Evolutionary conservation across 2,329 filamentous ascomycete species (phyloP).

Genomic region (Pseudogymnoascus sp.): DNA sequence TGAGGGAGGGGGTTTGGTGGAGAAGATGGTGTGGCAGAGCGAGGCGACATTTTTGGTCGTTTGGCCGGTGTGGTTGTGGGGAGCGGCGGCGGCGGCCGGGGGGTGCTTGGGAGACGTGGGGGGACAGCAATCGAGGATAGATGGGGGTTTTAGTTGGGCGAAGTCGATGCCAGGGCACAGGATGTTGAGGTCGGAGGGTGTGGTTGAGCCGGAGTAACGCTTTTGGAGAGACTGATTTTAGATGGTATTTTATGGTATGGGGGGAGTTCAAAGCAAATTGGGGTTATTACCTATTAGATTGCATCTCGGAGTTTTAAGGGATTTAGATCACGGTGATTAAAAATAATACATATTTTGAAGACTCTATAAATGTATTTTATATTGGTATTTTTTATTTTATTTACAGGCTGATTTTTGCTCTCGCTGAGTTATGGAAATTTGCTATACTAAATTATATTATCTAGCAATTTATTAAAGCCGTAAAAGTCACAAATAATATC

Average conservation of each 20-base stretch:
- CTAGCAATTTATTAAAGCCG: not conserved
- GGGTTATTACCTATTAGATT: not conserved
- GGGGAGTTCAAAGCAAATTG: not conserved
- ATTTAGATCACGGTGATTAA: not conserved
- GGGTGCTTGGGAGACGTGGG: not conserved
- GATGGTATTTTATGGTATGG: not conserved
- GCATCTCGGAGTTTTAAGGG: not conserved
- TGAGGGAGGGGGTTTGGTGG: not conserved
- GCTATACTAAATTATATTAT: not conserved
- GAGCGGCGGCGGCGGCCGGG: not conserved
- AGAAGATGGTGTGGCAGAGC: conserved; percentile 3
- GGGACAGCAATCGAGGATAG: not conserved
- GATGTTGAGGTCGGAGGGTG: not conserved
- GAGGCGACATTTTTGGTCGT: not conserved
- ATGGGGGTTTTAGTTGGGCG: not conserved
- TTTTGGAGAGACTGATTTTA: not conserved
- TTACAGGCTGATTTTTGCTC: not conserved
- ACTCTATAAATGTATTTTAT: not conserved
- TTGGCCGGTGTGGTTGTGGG: not conserved
- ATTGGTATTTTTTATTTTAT: not conserved
- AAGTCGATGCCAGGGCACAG: not conserved
- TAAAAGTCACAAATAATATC: not conserved
- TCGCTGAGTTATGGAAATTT: not conserved
- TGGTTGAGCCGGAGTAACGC: not conserved
- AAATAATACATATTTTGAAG: not conserved